Evolutionary conservation across 345 rosid genomes (phyloP), one percentile per base, ranked within the genome.

Genomic region (Rhodomyrtus tomentosa): DNA sequence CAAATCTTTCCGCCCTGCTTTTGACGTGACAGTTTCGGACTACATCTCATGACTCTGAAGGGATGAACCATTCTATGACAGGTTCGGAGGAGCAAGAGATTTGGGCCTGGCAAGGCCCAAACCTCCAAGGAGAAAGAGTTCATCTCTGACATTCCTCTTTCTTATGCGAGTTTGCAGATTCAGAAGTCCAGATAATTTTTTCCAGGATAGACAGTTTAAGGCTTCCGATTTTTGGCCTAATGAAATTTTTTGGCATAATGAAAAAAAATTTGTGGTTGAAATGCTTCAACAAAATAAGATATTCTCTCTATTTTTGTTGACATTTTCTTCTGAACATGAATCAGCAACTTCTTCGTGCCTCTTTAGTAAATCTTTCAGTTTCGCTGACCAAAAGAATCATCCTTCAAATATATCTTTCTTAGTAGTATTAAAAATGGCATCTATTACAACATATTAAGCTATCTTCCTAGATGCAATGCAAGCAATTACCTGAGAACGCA

Each of bases 401-500:
- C 42, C 76, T 68, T 68, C 76, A 36, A 32, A 18, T 6, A 68
- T 32, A 45, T 36, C 76, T 68, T 68, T 68, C 76, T 68, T 36
- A 68, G 24, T 68, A 36, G 25, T 49, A 83, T 45, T n/a, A 48
- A 22, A 36, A 29, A 81, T 29, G 32, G 51, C 72, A 82, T 42
- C 80, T 68, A 73, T 76, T 4, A 84, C 50, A 24, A 83, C 80
- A 36, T 38, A 18, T 36, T 73, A 80, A 80, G 53, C 50, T 55
- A 32, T 20, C 76, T 25, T 22, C 54, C 32, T 55, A 82, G 80
- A 52, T 42, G 85, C 62, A 85, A 86, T 56, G 81, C 82, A 80
- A 86, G 84, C 36, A 89, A 91, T 90, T 89, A 96, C 96, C 89
- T 96, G 96, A 84, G 99, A 93, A 81, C 92, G 92, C 83, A 96